These are phyloP conservation scores for Periconia macrospinosa DNA, from an alignment of 2,329 filamentous ascomycete species.

Conservation along the genomic window DNA sequence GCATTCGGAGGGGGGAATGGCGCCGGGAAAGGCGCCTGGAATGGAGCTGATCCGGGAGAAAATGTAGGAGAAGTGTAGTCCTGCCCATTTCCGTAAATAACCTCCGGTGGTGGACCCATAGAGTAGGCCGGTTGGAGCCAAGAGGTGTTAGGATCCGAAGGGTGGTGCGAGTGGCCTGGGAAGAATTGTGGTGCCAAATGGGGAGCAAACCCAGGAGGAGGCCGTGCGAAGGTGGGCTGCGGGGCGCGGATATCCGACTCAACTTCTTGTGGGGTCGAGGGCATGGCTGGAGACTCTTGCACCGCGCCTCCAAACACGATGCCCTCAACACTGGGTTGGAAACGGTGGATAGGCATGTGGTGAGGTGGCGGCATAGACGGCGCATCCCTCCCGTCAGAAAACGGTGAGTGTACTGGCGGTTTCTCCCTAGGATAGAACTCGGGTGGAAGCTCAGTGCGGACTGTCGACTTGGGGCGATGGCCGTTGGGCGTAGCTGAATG, in stretches of 20 bases:
- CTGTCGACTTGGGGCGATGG: slow-evolving; percentile 21
- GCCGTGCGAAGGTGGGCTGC: slow-evolving; percentile 27
- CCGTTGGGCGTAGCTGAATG: slow-evolving; percentile 20
- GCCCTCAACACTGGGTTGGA: slow-evolving; percentile 30
- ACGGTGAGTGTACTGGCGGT: slow-evolving; percentile 22
- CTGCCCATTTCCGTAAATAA: slow-evolving; percentile 23
- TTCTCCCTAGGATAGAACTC: slow-evolving; percentile 39
- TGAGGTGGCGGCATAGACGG: slow-evolving; percentile 11
- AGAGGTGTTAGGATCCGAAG: slow-evolving; percentile 34
- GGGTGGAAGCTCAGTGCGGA: slow-evolving; percentile 36
- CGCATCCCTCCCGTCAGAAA: slow-evolving; percentile 18
- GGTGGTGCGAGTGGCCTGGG: slow-evolving; percentile 37
- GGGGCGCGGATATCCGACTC: slow-evolving; percentile 16
- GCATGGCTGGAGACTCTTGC: slow-evolving; percentile 40
- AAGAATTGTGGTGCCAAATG: slow-evolving; percentile 34
- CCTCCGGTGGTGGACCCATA: slow-evolving; percentile 27
- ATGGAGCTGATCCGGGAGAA: slow-evolving; percentile 16
- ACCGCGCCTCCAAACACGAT: slow-evolving; percentile 45
- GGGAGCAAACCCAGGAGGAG: slow-evolving; percentile 36
- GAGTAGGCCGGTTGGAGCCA: slow-evolving; percentile 35
- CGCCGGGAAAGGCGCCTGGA: slow-evolving; percentile 21
- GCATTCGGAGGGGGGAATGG: slow-evolving; percentile 21
- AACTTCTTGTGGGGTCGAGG: slow-evolving; percentile 39
- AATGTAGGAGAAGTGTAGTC: slow-evolving; percentile 26
- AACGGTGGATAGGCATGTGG: slow-evolving; percentile 20